These are phyloP conservation scores for Aquilaria yunnanensis DNA, from an alignment of 345 rosid genomes.

Conservation along the genomic window DNA sequence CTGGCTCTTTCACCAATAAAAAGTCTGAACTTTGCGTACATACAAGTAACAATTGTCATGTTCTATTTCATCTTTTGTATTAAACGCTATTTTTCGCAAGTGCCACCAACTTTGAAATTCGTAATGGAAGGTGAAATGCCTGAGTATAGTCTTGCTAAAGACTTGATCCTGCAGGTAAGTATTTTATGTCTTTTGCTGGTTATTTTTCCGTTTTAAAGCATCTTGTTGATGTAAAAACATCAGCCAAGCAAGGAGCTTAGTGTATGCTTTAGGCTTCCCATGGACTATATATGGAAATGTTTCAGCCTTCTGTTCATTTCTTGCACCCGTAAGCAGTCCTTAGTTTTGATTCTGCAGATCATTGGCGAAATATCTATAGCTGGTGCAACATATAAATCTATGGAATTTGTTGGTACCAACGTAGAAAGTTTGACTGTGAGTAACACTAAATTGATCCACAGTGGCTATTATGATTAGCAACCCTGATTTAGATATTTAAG, in stretches of 20 bases:
- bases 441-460: not conserved
- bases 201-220: not conserved
- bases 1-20: no score
- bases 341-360: conserved; percentile 31
- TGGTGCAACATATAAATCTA: conserved; percentile 87
- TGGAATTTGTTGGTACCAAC: conserved; percentile 85
- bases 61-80: no score
- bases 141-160: conserved; percentile 70
- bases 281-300: no score
- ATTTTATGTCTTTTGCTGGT: conserved; percentile 1
- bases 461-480: not conserved
- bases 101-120: conserved; percentile 82
- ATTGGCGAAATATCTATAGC: conserved; percentile 90
- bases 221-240: not conserved
- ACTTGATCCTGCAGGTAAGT: conserved; percentile 85
- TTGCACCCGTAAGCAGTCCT: no score
- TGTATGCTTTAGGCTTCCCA: no score
- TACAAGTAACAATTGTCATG: no score
- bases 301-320: not conserved
- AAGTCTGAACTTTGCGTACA: no score
- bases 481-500: no score
- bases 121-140: conserved; percentile 95
- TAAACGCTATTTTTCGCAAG: conserved; percentile 31
- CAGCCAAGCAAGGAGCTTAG: no score
- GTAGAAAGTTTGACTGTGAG: conserved; percentile 71